phyloP scores from a whole-genome alignment of 495 filamentous ascomycete genomes.

The Talaromyces nanjingensis region DNA sequence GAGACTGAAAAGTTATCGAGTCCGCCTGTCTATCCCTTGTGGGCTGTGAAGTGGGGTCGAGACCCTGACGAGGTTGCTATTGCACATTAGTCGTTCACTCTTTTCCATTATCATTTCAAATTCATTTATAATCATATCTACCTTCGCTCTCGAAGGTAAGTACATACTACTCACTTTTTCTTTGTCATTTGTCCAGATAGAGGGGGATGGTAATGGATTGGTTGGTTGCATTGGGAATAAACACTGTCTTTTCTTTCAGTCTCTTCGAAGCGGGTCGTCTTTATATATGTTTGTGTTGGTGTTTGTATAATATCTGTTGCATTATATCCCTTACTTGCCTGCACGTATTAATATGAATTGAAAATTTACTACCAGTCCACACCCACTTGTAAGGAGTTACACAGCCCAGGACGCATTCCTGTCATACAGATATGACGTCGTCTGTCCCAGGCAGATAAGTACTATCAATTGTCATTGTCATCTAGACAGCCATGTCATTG shows the following conservation, averaged over 20 bases:
- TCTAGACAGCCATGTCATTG: background rate
- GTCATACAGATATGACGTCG: background rate
- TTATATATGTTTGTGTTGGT: background rate
- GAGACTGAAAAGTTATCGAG: constrained; percentile 17
- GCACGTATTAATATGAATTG: background rate
- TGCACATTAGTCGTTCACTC: constrained; percentile 26
- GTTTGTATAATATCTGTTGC: background rate
- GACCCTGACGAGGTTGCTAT: constrained; percentile 26
- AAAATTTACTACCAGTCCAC: background rate
- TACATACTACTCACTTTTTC: background rate
- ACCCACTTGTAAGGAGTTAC: background rate
- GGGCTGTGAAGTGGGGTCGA: constrained; percentile 35
- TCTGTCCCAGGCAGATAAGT: background rate
- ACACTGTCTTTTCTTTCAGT: background rate
- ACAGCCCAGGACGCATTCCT: background rate
- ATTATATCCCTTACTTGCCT: constrained; percentile 5
- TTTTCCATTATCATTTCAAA: background rate
- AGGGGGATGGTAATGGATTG: background rate
- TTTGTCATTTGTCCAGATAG: background rate
- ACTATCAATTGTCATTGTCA: too few species aligned
- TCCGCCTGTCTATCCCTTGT: constrained; percentile 30
- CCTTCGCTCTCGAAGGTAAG: background rate
- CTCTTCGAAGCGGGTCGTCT: background rate
- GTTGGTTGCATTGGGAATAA: background rate
- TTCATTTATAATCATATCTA: constrained; percentile 2